Percentiles rank a stretch among this genome's conserved stretches.
Conservation (phyloP, 805 yeast species). For the Myxozyma geophila region DNA sequence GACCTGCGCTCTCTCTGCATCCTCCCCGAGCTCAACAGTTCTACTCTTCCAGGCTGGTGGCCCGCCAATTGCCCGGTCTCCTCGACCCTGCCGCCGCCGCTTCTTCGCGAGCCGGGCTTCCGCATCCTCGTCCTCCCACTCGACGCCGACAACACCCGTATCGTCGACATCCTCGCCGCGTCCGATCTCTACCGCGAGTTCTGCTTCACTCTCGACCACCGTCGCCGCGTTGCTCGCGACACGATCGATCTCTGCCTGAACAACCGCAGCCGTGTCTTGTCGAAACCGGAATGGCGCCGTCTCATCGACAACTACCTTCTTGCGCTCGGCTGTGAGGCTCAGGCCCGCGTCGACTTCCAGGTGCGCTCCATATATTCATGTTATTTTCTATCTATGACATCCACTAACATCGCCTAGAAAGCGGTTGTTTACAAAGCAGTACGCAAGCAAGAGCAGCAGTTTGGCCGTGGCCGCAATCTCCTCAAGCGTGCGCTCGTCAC, state of each 20-base stretch:
- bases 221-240: conserved; percentile 63
- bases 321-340: conserved; percentile 70
- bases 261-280: conserved; percentile 45
- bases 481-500: conserved; percentile 25
- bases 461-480: conserved; percentile 15
- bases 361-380: not conserved
- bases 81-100: conserved; percentile 41
- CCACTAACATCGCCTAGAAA: conserved; percentile 34
- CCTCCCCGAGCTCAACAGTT: conserved; percentile 54
- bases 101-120: conserved; percentile 48
- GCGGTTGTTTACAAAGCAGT: conserved; percentile 36
- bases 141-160: conserved; percentile 53
- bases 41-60: conserved; percentile 59
- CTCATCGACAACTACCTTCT: conserved; percentile 70
- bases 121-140: conserved; percentile 59
- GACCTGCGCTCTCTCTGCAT: conserved; percentile 69
- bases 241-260: conserved; percentile 54
- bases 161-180: conserved; percentile 55
- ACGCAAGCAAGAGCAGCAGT: conserved; percentile 44
- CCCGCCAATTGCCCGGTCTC: not conserved
- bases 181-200: conserved; percentile 72
- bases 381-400: not conserved
- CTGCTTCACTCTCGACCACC: conserved; percentile 57
- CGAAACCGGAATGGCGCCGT: conserved; percentile 72
- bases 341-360: conserved; percentile 67